Conservation (phyloP, 371 early-diverging fungal genomes). For the Furculomyces boomerangus region DNA sequence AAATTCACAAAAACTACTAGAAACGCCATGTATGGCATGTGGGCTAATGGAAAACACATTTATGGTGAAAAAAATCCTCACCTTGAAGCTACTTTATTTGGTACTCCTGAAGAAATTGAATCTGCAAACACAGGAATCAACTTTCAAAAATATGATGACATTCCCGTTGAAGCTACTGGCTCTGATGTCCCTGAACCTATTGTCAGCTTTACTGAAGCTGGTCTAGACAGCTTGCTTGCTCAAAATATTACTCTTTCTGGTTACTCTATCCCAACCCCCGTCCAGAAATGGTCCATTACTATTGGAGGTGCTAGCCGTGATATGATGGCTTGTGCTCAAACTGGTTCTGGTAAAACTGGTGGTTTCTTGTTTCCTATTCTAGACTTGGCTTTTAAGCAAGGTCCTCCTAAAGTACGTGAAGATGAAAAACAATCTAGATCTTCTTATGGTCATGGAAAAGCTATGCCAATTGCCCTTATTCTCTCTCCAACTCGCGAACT, state of each 20-base stretch:
- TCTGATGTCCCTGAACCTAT: constrained; percentile 55
- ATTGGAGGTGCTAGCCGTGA: constrained; percentile 82
- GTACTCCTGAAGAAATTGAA: constrained; percentile 44
- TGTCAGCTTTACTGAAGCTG: constrained; percentile 43
- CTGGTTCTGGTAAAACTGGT: constrained; percentile 96
- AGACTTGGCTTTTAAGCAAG: constrained; percentile 71
- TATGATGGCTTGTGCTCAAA: constrained; percentile 95
- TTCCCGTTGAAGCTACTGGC: constrained; percentile 89
- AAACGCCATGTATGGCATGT: constrained; percentile 35
- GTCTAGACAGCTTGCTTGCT: constrained; percentile 64
- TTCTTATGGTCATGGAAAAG: constrained; percentile 25
- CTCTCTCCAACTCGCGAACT: constrained; percentile 94
- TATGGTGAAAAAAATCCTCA: constrained; percentile 49
- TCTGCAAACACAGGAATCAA: constrained; percentile 75
- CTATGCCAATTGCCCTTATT: constrained; percentile 88
- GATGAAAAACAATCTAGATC: constrained; percentile 57
- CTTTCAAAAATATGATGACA: constrained; percentile 92
- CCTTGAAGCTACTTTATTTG: constrained; percentile 61
- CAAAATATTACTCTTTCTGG: constrained; percentile 81
- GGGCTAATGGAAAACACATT: constrained; percentile 57
- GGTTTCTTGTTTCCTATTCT: constrained; percentile 94
- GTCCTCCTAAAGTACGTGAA: constrained; percentile 58
- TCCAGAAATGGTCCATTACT: constrained; percentile 95
- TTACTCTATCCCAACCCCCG: constrained; percentile 90
- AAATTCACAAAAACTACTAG: constrained; percentile 24